A percentile compares a stretch with the other conserved stretches of the same genome.
These are phyloP conservation scores for Deinandra increscens DNA, from an alignment of 129 eudicot genomes.

Conservation along the genomic window DNA sequence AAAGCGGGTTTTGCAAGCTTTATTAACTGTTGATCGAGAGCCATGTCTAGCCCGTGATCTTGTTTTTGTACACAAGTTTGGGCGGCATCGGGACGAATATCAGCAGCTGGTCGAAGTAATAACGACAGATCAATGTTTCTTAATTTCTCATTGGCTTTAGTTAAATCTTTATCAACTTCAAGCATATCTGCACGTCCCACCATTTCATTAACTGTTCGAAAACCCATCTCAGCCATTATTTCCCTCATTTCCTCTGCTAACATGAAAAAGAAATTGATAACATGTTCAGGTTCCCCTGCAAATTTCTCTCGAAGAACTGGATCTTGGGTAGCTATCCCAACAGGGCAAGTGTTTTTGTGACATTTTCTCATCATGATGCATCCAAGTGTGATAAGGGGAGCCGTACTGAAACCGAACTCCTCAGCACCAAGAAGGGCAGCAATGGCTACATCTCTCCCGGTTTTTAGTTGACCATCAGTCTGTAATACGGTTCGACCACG, in stretches of 20 bases:
- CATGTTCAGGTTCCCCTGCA: constrained; percentile 96
- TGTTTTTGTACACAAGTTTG: constrained; percentile 85
- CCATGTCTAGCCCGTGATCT: constrained; percentile 96
- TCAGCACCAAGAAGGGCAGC: constrained; percentile 99
- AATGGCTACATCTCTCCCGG: constrained; percentile 96
- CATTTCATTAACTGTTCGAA: constrained; percentile 80
- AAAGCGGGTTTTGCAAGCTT: constrained; percentile 68
- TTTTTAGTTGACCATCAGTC: constrained; percentile 96
- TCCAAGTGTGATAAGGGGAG: constrained; percentile 94
- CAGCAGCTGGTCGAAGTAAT: constrained; percentile 92
- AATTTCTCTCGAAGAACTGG: constrained; percentile 93
- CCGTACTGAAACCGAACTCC: constrained; percentile 97
- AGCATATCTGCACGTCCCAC: constrained; percentile 98
- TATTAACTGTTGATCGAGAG: constrained; percentile 77
- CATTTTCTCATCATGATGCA: constrained; percentile 99
- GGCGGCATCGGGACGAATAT: constrained; percentile 89
- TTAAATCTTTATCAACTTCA: constrained; percentile 75
- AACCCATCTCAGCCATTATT: constrained; percentile 83
- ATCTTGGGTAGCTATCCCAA: constrained; percentile 98
- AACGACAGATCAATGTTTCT: constrained; percentile 80
- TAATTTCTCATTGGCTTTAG: constrained; percentile 66
- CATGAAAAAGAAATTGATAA: constrained; percentile 97
- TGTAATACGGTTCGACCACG: constrained; percentile 94
- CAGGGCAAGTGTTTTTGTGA: constrained; percentile 97
- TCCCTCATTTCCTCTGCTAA: constrained; percentile 94